A percentile compares a stretch with the other conserved stretches of the same genome.
These are phyloP conservation scores for Xylaria sp. DNA, from an alignment of 2,329 filamentous ascomycete species.

Conservation along the genomic window DNA sequence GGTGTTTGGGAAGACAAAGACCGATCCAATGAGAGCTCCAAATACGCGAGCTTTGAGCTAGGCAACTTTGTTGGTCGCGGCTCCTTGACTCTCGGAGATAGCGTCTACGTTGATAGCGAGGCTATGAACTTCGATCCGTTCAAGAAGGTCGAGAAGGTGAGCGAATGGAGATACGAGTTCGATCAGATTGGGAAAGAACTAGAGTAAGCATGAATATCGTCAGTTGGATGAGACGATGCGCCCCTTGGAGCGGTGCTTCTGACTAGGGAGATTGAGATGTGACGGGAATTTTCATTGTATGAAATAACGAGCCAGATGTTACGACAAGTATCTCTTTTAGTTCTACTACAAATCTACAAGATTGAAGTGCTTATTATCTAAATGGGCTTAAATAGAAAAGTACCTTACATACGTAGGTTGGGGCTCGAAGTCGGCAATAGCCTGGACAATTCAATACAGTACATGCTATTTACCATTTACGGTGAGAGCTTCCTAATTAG, in stretches of 20 bases:
- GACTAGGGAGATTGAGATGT: too few species aligned
- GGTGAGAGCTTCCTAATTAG: too few species aligned
- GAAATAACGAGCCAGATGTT: background rate
- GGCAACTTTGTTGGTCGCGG: constrained; percentile 39
- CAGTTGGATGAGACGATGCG: background rate
- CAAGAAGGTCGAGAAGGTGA: constrained; percentile 46
- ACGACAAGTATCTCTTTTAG: too few species aligned
- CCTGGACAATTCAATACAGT: too few species aligned
- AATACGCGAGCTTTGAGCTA: constrained; percentile 34
- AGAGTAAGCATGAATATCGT: constrained; percentile 18
- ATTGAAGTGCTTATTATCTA: background rate
- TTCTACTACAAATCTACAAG: too few species aligned
- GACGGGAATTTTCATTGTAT: background rate
- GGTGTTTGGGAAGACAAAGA: constrained; percentile 47
- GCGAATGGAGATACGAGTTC: constrained; percentile 48
- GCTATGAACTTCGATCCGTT: constrained; percentile 50
- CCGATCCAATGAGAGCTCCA: constrained; percentile 33
- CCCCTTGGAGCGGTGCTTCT: too few species aligned
- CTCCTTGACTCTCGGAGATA: constrained; percentile 42
- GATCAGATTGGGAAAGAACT: constrained; percentile 46
- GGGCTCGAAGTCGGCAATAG: too few species aligned
- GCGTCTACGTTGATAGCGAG: constrained; percentile 49
- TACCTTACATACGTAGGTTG: too few species aligned
- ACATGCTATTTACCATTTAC: too few species aligned
- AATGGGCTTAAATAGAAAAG: too few species aligned